Evolutionary conservation across 2,329 filamentous ascomycete species (phyloP).

Genomic region (Ilyonectria sp.): DNA sequence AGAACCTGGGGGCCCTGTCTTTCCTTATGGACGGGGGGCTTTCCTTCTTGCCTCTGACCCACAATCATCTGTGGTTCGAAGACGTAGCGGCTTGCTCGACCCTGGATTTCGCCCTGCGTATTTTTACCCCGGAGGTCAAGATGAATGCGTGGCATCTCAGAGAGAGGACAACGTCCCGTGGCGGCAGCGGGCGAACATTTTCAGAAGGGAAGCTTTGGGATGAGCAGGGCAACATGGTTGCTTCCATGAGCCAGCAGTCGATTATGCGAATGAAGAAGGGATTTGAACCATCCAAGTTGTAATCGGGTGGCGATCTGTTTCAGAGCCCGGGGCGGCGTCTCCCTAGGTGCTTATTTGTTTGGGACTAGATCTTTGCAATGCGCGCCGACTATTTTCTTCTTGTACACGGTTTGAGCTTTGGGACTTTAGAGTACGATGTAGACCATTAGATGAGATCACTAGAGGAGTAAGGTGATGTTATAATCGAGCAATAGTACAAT

Average conservation of each 20-base stretch:
- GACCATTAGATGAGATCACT: neutral
- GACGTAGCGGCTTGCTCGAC: slow-evolving; percentile 61
- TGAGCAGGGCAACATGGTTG: slow-evolving; percentile 59
- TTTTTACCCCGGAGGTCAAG: slow-evolving; percentile 57
- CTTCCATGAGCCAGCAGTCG: slow-evolving; percentile 64
- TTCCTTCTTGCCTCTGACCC: slow-evolving; percentile 60
- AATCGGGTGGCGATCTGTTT: neutral
- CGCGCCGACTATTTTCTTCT: neutral
- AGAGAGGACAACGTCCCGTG: slow-evolving; percentile 57
- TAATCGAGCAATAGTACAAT: neutral
- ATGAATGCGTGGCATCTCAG: slow-evolving; percentile 60
- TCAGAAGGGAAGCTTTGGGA: slow-evolving; percentile 62
- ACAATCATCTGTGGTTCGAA: slow-evolving; percentile 59
- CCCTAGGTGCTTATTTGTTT: neutral
- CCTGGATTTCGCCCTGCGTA: slow-evolving; percentile 65
- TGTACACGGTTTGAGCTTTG: neutral
- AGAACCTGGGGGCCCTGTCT: slow-evolving; percentile 56
- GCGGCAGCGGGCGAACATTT: slow-evolving; percentile 59
- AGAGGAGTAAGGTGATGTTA: neutral
- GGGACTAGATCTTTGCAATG: neutral
- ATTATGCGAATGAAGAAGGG: slow-evolving; percentile 49
- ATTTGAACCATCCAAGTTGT: slow-evolving; percentile 27
- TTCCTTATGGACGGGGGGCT: slow-evolving; percentile 63
- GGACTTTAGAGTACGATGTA: neutral
- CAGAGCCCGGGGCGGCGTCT: neutral